Evolutionary conservation across 1,284 basidiomycete species (phyloP), one percentile per base, ranked within the genome.

Genomic region (Tilletiopsis washingtonensis): DNA sequence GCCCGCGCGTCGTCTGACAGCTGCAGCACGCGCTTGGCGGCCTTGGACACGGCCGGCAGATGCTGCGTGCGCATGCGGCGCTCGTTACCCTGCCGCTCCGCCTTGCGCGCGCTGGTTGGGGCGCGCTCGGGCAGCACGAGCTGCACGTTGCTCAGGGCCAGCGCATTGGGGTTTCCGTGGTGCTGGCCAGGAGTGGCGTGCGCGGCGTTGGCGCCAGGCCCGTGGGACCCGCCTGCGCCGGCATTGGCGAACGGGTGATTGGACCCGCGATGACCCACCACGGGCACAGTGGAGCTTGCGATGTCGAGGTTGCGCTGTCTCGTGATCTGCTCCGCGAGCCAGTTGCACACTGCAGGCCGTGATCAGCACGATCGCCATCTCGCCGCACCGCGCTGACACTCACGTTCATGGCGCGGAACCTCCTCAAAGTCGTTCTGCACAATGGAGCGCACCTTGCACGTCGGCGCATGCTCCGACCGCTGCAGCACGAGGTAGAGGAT

Each of bases 401-500:
- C 37, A 26, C n/a, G n/a, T 42, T 45, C 17, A 26, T 20, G 29
- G 24, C 45, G 20, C 20, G 67, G 61, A 15, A 50, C 42, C 19
- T 20, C 37, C 15, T 23, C 19, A 15, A n/a, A 61, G 53, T 40
- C 63, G 63, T 49, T 59, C 54, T 7, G 60, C 57, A 21, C 67
- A 58, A 17, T 64, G 58, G 17, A 65, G 63, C 45, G 36, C 36
- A 73, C 62, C 43, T 72, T 71, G 40, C 71, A 59, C 36, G 61
- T 54, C 4, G 54, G 53, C 11, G 57, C 57, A 23, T 64, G 56
- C 2, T 39, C 20, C 17, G 66, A 52, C 19, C 67, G 63, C 4
- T 57, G 61, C 9, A 64, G 62, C 5, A 73, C 62, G 4, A 73
- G 55, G 46, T 70, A 54, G 19, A 64, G 40, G 26, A 73, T 71